These are phyloP conservation scores for Bipolaris oryzae DNA, from an alignment of 2,329 filamentous ascomycete genomes.

Conservation along the genomic window DNA sequence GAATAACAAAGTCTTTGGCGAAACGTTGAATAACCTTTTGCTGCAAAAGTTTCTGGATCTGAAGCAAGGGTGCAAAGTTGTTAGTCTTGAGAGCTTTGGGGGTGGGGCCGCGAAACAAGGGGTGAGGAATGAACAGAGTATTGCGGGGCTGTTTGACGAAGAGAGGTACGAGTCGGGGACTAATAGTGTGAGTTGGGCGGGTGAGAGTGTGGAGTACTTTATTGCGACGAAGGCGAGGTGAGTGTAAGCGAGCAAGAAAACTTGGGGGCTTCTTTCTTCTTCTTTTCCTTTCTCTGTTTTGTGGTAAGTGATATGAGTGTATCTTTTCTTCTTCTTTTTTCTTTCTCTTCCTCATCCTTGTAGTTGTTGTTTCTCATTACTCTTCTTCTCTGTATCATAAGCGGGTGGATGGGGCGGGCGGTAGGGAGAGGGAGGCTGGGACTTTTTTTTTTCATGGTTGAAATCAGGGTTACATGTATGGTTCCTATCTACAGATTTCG, in stretches of 20 bases:
- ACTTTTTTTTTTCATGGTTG: too few species aligned
- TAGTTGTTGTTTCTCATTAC: background rate
- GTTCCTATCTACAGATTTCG: too few species aligned
- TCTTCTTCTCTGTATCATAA: background rate
- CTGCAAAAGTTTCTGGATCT: conserved; percentile 91
- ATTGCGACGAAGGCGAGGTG: conserved; percentile 67
- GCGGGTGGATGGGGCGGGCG: too few species aligned
- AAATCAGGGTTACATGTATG: too few species aligned
- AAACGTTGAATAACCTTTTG: conserved; percentile 81
- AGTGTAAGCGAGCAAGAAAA: background rate
- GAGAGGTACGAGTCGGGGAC: conserved; percentile 73
- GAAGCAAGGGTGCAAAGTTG: conserved; percentile 86
- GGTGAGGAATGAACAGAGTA: conserved; percentile 76
- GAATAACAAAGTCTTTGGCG: conserved; percentile 96
- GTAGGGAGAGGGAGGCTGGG: too few species aligned
- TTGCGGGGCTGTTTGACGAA: conserved; percentile 80
- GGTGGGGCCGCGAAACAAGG: conserved; percentile 70
- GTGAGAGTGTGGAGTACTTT: conserved; percentile 81
- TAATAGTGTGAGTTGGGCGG: conserved; percentile 85
- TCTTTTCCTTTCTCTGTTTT: background rate
- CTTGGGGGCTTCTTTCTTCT: background rate
- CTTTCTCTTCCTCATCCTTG: background rate
- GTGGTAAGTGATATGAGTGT: background rate
- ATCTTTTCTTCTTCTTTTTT: background rate
- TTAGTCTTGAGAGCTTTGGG: conserved; percentile 85